Conservation (phyloP, 306 rosid species). For the Begonia loranthoides region DNA sequence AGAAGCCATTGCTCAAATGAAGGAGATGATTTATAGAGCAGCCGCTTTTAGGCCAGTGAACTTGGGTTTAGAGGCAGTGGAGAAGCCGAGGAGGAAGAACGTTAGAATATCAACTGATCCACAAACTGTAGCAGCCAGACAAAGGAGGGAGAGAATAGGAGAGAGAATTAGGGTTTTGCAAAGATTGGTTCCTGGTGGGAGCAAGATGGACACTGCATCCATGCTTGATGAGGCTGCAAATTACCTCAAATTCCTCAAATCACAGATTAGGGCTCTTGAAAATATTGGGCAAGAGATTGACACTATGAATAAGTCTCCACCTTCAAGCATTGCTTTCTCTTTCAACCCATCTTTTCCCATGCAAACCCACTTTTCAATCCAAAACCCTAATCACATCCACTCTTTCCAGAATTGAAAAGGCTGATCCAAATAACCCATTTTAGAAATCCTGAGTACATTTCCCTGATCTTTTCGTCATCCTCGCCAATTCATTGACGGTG, state of each 20-base stretch:
- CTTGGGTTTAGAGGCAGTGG: conserved; percentile 52
- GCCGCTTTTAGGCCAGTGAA: conserved; percentile 92
- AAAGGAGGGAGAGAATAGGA: conserved; percentile 81
- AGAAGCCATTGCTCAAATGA: conserved; percentile 88
- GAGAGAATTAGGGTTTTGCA: conserved; percentile 84
- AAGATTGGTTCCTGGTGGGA: conserved; percentile 87
- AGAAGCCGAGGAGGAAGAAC: conserved; percentile 77
- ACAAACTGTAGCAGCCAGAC: conserved; percentile 94
- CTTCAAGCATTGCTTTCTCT: conserved; percentile 59
- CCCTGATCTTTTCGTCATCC: too few species aligned
- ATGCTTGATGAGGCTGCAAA: conserved; percentile 97
- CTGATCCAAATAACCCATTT: neutral
- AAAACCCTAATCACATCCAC: too few species aligned
- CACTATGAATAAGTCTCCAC: conserved; percentile 34
- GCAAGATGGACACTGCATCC: conserved; percentile 97
- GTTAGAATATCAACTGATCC: conserved; percentile 83
- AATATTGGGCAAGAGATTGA: conserved; percentile 55
- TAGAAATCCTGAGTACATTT: too few species aligned
- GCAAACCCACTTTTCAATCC: conserved; percentile 7
- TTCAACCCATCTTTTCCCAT: conserved; percentile 83
- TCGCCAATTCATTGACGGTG: too few species aligned
- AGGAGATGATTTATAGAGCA: conserved; percentile 83
- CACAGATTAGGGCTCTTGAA: conserved; percentile 75
- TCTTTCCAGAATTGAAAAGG: neutral
- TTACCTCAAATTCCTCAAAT: conserved; percentile 71